Conservation (phyloP, 2,329 filamentous ascomycete genomes). For the Botryosphaeria dothidea region DNA sequence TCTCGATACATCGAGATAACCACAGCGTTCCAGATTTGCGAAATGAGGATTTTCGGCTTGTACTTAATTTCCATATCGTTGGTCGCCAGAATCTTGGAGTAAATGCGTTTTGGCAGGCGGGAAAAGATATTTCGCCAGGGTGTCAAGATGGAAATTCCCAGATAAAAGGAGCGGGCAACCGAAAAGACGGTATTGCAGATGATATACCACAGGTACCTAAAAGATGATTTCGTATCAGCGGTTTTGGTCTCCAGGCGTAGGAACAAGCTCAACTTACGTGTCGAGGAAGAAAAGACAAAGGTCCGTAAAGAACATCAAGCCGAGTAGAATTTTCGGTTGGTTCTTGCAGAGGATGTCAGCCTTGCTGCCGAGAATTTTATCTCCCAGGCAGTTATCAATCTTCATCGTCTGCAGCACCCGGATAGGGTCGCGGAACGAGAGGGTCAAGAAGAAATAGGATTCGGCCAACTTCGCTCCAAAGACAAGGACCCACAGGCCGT, state of each 20-base stretch:
- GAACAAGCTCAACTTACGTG: no score
- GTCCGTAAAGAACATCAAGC: slow-evolving; percentile 91
- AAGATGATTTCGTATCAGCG: background rate
- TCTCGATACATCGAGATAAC: slow-evolving; percentile 99
- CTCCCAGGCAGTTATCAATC: slow-evolving; percentile 73
- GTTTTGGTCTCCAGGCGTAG: background rate
- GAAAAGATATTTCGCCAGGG: slow-evolving; percentile 99
- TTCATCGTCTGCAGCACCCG: slow-evolving; percentile 84
- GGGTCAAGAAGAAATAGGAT: slow-evolving; percentile 88
- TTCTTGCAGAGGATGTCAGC: slow-evolving; percentile 67
- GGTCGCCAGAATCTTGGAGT: slow-evolving; percentile 95
- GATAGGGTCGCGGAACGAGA: slow-evolving; percentile 92
- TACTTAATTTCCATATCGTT: slow-evolving; percentile 99
- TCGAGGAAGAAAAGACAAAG: slow-evolving; percentile 97
- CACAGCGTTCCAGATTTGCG: slow-evolving; percentile 98
- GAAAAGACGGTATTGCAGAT: slow-evolving; percentile 92
- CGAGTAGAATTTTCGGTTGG: slow-evolving; percentile 80
- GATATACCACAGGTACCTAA: slow-evolving; percentile 87
- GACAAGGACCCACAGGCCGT: slow-evolving; percentile 85
- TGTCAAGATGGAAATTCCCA: slow-evolving; percentile 96
- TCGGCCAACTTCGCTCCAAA: slow-evolving; percentile 90
- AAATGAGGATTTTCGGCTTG: slow-evolving; percentile 98
- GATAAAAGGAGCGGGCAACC: slow-evolving; percentile 92
- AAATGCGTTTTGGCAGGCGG: slow-evolving; percentile 95
- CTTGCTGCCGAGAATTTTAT: slow-evolving; percentile 58